Conservation (phyloP, 176 grass and related monocot genomes). For the Triticum monococcum region DNA sequence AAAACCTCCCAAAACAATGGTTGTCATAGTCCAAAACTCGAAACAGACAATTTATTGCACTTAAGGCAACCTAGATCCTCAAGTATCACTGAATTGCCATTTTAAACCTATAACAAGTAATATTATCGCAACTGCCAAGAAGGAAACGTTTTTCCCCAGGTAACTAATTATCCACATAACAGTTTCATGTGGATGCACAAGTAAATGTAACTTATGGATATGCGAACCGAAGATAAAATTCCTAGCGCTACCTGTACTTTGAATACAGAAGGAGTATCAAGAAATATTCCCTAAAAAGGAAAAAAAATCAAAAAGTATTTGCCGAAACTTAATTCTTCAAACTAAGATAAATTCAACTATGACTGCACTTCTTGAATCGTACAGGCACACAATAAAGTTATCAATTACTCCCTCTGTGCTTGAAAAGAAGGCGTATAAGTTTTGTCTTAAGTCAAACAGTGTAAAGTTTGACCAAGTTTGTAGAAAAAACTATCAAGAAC, state of each 20-base stretch:
- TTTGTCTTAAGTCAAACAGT: not conserved
- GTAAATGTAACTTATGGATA: not conserved
- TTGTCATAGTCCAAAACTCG: not conserved
- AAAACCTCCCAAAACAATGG: not conserved
- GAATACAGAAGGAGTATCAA: not conserved
- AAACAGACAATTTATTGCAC: not conserved
- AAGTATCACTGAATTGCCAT: not conserved
- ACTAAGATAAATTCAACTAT: constrained; percentile 16
- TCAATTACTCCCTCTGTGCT: not conserved
- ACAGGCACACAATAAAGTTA: not conserved
- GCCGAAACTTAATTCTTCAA: not conserved
- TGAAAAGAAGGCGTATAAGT: not conserved
- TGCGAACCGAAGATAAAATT: not conserved
- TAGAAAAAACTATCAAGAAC: not conserved
- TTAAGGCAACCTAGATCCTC: not conserved
- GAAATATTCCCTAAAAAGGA: not conserved
- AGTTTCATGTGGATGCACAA: not conserved
- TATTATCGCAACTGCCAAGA: not conserved
- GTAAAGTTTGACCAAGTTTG: not conserved
- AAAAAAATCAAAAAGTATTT: not conserved
- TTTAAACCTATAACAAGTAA: not conserved
- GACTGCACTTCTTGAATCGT: constrained; percentile 5
- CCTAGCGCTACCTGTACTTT: constrained; percentile 4
- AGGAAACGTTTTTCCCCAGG: not conserved
- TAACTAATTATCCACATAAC: not conserved